Percentiles rank a stretch among this genome's conserved stretches.
These are phyloP conservation scores for Bauhinia variegata DNA, from an alignment of 306 rosid genomes.

Conservation along the genomic window DNA sequence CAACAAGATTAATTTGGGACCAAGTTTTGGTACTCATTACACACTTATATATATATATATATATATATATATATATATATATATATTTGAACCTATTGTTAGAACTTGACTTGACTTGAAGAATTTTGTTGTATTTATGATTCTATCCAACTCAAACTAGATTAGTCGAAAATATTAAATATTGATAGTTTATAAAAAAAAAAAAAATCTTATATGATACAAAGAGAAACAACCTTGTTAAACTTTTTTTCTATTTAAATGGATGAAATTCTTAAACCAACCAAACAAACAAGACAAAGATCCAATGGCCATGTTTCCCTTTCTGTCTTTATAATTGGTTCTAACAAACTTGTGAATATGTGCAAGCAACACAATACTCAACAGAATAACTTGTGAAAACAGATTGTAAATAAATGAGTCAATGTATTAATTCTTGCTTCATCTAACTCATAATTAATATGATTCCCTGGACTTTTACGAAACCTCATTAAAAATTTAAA, in stretches of 20 bases:
- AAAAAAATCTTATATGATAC: too few species aligned
- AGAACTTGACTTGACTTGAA: too few species aligned
- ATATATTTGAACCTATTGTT: too few species aligned
- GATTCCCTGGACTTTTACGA: too few species aligned
- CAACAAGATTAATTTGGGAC: conserved; percentile 44
- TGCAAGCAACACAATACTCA: conserved; percentile 28
- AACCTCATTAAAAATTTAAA: too few species aligned
- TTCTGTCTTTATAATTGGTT: conserved; percentile 32
- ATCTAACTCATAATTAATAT: too few species aligned
- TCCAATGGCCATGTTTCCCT: conserved; percentile 29
- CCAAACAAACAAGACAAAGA: conserved; percentile 24
- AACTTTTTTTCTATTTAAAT: conserved; percentile 22
- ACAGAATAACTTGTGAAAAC: conserved; percentile 14
- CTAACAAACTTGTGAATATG: conserved; percentile 35
- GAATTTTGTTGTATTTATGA: too few species aligned
- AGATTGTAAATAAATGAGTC: conserved; percentile 13
- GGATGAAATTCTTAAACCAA: conserved; percentile 26
- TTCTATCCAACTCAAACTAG: too few species aligned
- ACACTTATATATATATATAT: conserved; percentile 43
- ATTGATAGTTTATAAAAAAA: too few species aligned
- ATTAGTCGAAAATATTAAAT: too few species aligned
- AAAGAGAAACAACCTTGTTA: conserved; percentile 18
- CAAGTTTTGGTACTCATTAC: conserved; percentile 40
- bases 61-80: too few species aligned
- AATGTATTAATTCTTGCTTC: too few species aligned